Conservation (phyloP, 73 alveolate species). For the Paramecium sonneborni region DNA sequence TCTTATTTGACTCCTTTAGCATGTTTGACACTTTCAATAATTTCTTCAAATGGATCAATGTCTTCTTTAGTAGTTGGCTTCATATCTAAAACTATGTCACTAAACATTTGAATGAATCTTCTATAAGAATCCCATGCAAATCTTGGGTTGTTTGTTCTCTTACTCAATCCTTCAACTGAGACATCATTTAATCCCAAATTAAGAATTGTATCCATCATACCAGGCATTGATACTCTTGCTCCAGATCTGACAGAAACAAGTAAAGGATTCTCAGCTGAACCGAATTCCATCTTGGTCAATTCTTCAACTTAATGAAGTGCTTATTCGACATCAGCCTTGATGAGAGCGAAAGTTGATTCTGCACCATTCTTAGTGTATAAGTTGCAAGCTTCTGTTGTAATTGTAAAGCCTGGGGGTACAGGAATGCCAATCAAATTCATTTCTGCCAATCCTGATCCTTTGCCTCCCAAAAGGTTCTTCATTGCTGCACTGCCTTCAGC, state of each 20-base stretch:
- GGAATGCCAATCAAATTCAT: slow-evolving; percentile 83
- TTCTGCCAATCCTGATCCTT: slow-evolving; percentile 74
- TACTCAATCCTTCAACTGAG: slow-evolving; percentile 69
- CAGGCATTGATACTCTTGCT: slow-evolving; percentile 85
- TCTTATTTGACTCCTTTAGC: slow-evolving; percentile 74
- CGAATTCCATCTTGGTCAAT: slow-evolving; percentile 73
- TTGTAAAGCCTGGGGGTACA: slow-evolving; percentile 85
- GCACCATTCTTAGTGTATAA: not conserved
- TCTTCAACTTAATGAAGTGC: slow-evolving; percentile 60
- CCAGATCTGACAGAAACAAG: slow-evolving; percentile 81
- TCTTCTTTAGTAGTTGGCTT: slow-evolving; percentile 38
- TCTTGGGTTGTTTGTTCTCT: slow-evolving; percentile 71
- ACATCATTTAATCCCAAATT: slow-evolving; percentile 78
- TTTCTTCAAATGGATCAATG: slow-evolving; percentile 76
- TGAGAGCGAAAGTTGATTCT: slow-evolving; percentile 1
- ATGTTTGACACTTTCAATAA: slow-evolving; percentile 70
- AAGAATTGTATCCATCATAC: slow-evolving; percentile 87
- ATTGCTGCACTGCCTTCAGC: slow-evolving; percentile 57
- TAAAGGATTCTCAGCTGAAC: slow-evolving; percentile 76
- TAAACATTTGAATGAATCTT: slow-evolving; percentile 82
- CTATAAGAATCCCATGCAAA: slow-evolving; percentile 78
- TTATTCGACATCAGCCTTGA: slow-evolving; percentile 27
- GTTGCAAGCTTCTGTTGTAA: slow-evolving; percentile 75
- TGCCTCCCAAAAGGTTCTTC: slow-evolving; percentile 66
- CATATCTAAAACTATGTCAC: slow-evolving; percentile 78